A percentile compares a stretch with the other conserved stretches of the same genome.
These are phyloP conservation scores for Chamaenerion angustifolium DNA, from an alignment of 345 rosid genomes.

Conservation along the genomic window DNA sequence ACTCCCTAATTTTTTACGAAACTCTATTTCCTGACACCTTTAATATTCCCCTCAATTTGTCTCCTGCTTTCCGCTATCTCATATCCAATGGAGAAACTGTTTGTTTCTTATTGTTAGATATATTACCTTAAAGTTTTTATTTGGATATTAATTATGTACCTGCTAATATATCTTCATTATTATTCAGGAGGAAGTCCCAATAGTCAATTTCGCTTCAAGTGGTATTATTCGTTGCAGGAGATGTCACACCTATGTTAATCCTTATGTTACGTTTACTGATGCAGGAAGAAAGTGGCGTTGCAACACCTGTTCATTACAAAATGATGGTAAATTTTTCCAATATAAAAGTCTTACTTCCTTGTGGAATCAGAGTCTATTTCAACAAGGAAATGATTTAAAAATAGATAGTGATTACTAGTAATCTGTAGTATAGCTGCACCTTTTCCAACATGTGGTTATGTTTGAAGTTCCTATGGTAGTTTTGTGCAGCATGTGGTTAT, in stretches of 20 bases:
- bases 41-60: too few species aligned
- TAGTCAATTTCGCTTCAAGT: conserved; percentile 65
- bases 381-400: too few species aligned
- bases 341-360: not conserved
- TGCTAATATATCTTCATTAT: conserved; percentile 12
- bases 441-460: too few species aligned
- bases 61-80: too few species aligned
- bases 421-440: too few species aligned
- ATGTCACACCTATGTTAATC: conserved; percentile 96
- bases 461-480: too few species aligned
- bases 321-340: conserved; percentile 57
- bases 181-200: conserved; percentile 85
- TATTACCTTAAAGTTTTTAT: conserved; percentile 2
- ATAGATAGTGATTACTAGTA: too few species aligned
- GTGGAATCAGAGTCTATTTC: not conserved
- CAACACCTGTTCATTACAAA: conserved; percentile 79
- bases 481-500: not conserved
- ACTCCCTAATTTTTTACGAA: too few species aligned
- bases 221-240: conserved; percentile 97
- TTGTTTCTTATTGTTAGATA: not conserved
- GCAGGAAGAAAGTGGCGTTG: conserved; percentile 99
- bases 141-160: conserved; percentile 7
- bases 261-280: conserved; percentile 78
- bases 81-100: not conserved
- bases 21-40: too few species aligned